Base-by-base conservation (phyloP, 2,329 filamentous ascomycete species). In the Cladosporium sp. region DNA sequence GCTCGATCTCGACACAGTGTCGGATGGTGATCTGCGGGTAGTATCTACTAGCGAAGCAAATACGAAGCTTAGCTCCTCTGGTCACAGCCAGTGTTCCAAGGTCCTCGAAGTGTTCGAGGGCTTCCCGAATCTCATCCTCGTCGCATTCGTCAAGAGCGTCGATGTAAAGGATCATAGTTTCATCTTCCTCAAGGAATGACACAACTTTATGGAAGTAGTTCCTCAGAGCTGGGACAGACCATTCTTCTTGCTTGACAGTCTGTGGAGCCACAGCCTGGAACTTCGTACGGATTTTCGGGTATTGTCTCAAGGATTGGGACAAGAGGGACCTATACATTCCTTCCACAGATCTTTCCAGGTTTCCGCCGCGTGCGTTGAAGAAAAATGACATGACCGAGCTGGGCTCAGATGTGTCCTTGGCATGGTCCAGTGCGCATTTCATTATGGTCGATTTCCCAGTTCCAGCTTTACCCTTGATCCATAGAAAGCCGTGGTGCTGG, bases 221-320 rank as follows among this genome's bases (percentile, higher is more conserved):
- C 13, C 40, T 15, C 1, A 56, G 22, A 9, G 15, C 13, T 17
- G 24, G 4, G 12, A 40, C 4, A 4, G 15, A 8, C 54, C 54
- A 56, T 1, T 0, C 28, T 9, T 56, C 7, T 1, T 24, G 35
- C 13, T 48, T 37, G 3, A 24, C 15, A 13, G 10, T 75, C 68
- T 0, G 79, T 36, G 0, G 74, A 61, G 0, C 15, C 6, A 24
- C 3, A 9, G 6, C 10, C 6, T n/a, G 4, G 0, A 2, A 25
- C 7, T 10, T 13, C 8, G 3, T 13, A 2, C 4, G 32, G 24
- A 15, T 7, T 15, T 5, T 1, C 9, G 1, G 44, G 24, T 5
- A 50, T 7, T n/a, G 10, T 6, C 24, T 17, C 17, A 34, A 9
- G 10, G 42, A 4, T 34, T 56, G 54, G 17, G 32, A 25, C 24